These are phyloP conservation scores for Lactifluus piperatus DNA, from an alignment of 768 basidiomycete species.

Conservation along the genomic window DNA sequence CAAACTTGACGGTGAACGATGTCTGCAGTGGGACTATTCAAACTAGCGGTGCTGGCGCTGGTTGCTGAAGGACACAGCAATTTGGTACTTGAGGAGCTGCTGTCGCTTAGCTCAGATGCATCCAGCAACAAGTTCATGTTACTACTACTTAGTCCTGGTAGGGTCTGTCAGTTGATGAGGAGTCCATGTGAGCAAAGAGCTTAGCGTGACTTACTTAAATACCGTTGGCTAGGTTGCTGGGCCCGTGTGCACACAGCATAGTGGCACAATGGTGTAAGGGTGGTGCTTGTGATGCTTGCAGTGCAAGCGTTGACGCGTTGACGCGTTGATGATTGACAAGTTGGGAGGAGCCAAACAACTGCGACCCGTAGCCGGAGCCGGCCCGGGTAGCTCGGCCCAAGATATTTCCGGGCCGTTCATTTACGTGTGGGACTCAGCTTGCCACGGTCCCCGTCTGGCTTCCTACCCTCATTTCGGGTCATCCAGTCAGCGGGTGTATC, in stretches of 20 bases:
- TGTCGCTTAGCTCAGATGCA: background rate
- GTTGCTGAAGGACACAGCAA: background rate
- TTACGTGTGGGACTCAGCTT: too few relatives aligned
- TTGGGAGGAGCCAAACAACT: too few relatives aligned
- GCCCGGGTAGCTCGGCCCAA: too few relatives aligned
- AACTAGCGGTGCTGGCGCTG: constrained; percentile 39
- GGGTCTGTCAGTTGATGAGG: constrained; percentile 6
- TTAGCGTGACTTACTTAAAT: background rate
- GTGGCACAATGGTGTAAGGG: background rate
- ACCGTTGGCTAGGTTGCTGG: background rate
- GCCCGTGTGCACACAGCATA: constrained; percentile 1
- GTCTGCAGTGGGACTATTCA: constrained; percentile 47
- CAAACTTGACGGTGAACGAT: constrained; percentile 50
- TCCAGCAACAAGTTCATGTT: background rate
- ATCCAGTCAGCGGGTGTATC: too few relatives aligned
- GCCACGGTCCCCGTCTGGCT: too few relatives aligned
- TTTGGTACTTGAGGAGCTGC: background rate
- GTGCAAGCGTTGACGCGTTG: background rate
- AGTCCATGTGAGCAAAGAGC: background rate
- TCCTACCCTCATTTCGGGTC: too few relatives aligned
- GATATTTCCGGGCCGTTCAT: too few relatives aligned
- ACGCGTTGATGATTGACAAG: too few relatives aligned
- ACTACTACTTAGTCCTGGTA: constrained; percentile 2
- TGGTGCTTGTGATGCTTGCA: background rate
- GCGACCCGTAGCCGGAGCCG: too few relatives aligned